A percentile compares a stretch with the other conserved stretches of the same genome.
Conservation (phyloP, 129 eudicot species). For the Escallonia herrerae region DNA sequence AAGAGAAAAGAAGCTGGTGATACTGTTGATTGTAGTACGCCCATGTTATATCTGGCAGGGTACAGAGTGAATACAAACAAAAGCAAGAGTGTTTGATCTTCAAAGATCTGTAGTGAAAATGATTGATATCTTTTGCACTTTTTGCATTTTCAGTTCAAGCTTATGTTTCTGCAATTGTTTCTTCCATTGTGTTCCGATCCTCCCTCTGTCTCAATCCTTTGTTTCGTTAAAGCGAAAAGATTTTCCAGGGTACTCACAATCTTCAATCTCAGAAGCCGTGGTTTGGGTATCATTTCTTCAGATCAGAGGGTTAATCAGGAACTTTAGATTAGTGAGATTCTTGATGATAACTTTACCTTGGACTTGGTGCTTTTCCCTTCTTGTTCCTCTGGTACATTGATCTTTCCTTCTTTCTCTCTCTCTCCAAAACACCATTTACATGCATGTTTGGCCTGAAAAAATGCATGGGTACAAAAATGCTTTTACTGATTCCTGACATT, state of each 20-base stretch:
- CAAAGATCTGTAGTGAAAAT: constrained; percentile 5
- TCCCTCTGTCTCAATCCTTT: background rate
- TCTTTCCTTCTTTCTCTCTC: background rate
- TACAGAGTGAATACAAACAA: constrained; percentile 1
- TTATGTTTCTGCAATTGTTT: background rate
- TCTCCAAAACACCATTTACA: background rate
- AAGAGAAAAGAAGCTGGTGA: too few species aligned
- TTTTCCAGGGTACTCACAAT: background rate
- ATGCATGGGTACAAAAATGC: background rate
- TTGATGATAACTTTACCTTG: background rate
- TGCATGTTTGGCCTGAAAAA: background rate
- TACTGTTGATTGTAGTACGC: too few species aligned
- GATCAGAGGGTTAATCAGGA: constrained; percentile 6
- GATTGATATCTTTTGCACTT: background rate
- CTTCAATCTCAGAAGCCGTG: background rate
- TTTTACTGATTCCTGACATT: constrained; percentile 2
- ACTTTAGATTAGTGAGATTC: background rate
- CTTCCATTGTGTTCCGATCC: background rate
- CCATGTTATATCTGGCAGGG: background rate
- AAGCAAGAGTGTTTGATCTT: constrained; percentile 4
- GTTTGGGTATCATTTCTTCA: background rate
- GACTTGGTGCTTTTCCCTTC: background rate
- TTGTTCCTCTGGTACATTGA: background rate
- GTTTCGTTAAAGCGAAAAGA: background rate
- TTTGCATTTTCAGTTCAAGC: background rate